Percentiles rank a stretch among this genome's conserved stretches.
Evolutionary conservation across 202 grass and related monocot species (phyloP).

Genomic region (Zizania palustris): DNA sequence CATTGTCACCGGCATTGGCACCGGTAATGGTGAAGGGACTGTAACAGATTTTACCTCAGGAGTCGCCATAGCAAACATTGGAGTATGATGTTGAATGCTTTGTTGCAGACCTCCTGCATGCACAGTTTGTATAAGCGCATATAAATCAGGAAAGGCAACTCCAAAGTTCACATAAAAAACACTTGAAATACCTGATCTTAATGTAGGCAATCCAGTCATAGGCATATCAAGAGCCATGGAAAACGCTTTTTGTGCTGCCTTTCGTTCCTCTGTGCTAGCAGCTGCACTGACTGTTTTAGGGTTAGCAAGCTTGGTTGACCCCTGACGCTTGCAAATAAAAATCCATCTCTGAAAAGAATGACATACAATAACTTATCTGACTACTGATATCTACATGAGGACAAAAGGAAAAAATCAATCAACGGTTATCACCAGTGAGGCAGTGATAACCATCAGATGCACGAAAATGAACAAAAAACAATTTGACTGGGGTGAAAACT

Average conservation of each 20-base stretch:
- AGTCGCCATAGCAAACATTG: constrained; percentile 36
- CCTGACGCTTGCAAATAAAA: constrained; percentile 65
- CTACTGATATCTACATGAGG: constrained; percentile 26
- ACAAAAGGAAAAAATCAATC: constrained; percentile 13
- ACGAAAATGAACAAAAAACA: constrained; percentile 10
- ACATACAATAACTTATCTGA: constrained; percentile 31
- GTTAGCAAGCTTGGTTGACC: constrained; percentile 33
- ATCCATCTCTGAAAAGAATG: constrained; percentile 73
- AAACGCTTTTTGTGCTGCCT: constrained; percentile 59
- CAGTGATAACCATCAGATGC: constrained; percentile 21
- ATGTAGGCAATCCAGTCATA: constrained; percentile 6
- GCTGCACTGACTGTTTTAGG: constrained; percentile 38
- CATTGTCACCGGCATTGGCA: not conserved
- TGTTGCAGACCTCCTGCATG: constrained; percentile 43
- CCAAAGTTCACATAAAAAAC: not conserved
- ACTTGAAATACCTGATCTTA: constrained; percentile 49
- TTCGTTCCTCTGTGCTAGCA: constrained; percentile 54
- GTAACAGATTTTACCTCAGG: constrained; percentile 41
- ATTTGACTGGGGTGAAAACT: not conserved
- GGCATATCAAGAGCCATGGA: constrained; percentile 61
- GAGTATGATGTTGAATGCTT: constrained; percentile 39
- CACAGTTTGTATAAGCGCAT: constrained; percentile 34
- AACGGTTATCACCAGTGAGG: constrained; percentile 10
- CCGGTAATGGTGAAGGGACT: constrained; percentile 11
- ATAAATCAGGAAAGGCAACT: constrained; percentile 11